A percentile compares a stretch with the other conserved stretches of the same genome.
Conservation (phyloP, 1,284 basidiomycete genomes). For the Boletus mariae region DNA sequence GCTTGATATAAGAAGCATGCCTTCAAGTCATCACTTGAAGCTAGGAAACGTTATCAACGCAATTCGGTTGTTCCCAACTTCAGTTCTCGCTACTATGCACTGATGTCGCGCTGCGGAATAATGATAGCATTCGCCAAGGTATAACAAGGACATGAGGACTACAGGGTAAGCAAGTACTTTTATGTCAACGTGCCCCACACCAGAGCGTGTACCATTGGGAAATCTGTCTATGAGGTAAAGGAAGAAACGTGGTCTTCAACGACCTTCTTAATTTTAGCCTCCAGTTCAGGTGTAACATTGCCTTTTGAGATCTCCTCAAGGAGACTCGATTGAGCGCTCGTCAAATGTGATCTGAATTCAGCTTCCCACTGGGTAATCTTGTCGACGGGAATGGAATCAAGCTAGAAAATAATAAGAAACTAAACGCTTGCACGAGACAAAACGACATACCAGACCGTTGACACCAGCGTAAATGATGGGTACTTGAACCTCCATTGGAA, state of each 20-base stretch:
- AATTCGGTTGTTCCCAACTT: too few species aligned
- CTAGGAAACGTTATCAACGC: too few species aligned
- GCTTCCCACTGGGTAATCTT: conserved; percentile 94
- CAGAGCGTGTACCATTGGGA: conserved; percentile 11
- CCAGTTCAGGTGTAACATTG: conserved; percentile 83
- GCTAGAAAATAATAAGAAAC: conserved; percentile 37
- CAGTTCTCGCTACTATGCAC: too few species aligned
- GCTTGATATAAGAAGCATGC: conserved; percentile 1
- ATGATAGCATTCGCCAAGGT: conserved; percentile 29
- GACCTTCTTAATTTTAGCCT: conserved; percentile 90
- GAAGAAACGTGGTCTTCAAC: conserved; percentile 84
- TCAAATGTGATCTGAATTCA: conserved; percentile 83
- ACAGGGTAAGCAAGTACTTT: conserved; percentile 18
- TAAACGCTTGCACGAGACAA: not conserved
- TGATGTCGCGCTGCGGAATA: conserved; percentile 26
- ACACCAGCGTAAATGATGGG: conserved; percentile 99
- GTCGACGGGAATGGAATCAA: conserved; percentile 91
- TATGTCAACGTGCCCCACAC: conserved; percentile 17
- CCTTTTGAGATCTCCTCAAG: conserved; percentile 83
- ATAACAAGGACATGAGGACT: conserved; percentile 19
- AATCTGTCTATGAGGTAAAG: conserved; percentile 60
- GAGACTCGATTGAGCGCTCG: conserved; percentile 63
- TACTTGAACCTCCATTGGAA: conserved; percentile 93
- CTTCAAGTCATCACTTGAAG: too few species aligned
- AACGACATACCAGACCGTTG: conserved; percentile 80